Percentiles rank a stretch among this genome's conserved stretches.
phyloP scores from a whole-genome alignment of 2,329 filamentous ascomycete species.

The Pyrenophora teres region DNA sequence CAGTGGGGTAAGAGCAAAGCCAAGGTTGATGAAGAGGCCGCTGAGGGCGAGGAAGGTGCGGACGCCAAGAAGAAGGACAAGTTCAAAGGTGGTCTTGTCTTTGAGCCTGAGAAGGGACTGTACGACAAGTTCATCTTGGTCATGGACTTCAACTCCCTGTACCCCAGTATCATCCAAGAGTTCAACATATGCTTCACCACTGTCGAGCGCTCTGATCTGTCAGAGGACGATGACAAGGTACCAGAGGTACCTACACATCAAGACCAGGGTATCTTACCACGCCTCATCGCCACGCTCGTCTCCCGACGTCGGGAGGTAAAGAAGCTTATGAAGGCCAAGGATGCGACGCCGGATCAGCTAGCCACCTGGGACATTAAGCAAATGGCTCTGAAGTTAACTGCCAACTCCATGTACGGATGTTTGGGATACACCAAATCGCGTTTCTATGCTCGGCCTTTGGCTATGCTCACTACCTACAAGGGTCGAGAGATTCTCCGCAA shows the following conservation, averaged over 20 bases:
- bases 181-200: slow-evolving; percentile 99
- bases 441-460: slow-evolving; percentile 93
- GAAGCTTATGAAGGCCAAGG: slow-evolving; percentile 93
- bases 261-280: slow-evolving; percentile 82
- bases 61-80: slow-evolving; percentile 98
- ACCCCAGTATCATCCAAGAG: slow-evolving; percentile 98
- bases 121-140: slow-evolving; percentile 98
- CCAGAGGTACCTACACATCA: slow-evolving; percentile 82
- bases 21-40: slow-evolving; percentile 72
- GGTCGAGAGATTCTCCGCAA: slow-evolving; percentile 95
- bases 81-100: slow-evolving; percentile 97
- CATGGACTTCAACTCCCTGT: slow-evolving; percentile 99
- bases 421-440: slow-evolving; percentile 95
- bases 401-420: slow-evolving; percentile 99
- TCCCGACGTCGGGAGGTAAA: slow-evolving; percentile 90
- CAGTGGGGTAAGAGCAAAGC: slow-evolving; percentile 76
- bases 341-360: slow-evolving; percentile 80
- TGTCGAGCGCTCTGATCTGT: slow-evolving; percentile 74
- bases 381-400: slow-evolving; percentile 92
- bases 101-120: slow-evolving; percentile 94
- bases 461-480: slow-evolving; percentile 95
- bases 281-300: slow-evolving; percentile 89
- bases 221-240: slow-evolving; percentile 82
- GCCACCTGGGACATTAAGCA: slow-evolving; percentile 99
- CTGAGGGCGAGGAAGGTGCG: slow-evolving; percentile 68